These are phyloP conservation scores for Urtica urens DNA, from an alignment of 306 rosid genomes.

Conservation along the genomic window DNA sequence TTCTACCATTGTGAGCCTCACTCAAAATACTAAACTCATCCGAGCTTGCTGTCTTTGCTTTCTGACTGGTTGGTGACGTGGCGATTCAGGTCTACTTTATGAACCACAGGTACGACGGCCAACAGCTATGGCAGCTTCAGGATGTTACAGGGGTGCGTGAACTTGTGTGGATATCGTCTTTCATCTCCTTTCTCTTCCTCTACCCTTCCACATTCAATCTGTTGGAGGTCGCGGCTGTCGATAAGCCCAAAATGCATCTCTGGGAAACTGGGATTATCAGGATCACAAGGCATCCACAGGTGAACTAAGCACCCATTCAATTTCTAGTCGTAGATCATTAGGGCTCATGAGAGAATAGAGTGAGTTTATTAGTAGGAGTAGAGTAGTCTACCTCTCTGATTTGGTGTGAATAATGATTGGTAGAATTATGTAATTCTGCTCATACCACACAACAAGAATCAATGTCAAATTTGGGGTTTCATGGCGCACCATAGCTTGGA, in stretches of 20 bases:
- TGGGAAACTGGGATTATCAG: slow-evolving; percentile 95
- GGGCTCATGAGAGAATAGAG: too few relatives aligned
- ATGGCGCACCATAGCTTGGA: too few relatives aligned
- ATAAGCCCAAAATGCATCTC: slow-evolving; percentile 93
- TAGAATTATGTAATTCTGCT: too few relatives aligned
- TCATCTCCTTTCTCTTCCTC: slow-evolving; percentile 67
- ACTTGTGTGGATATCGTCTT: slow-evolving; percentile 68
- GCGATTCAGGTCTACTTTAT: slow-evolving; percentile 76
- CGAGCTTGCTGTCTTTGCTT: too few relatives aligned
- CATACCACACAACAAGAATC: too few relatives aligned
- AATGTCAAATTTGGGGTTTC: too few relatives aligned
- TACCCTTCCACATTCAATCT: slow-evolving; percentile 94
- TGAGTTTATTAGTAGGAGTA: too few relatives aligned
- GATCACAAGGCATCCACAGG: slow-evolving; percentile 97
- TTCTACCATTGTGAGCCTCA: slow-evolving; percentile 67
- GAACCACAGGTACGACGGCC: slow-evolving; percentile 84
- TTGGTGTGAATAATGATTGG: too few relatives aligned
- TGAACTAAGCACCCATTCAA: too few relatives aligned
- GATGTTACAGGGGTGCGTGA: slow-evolving; percentile 53
- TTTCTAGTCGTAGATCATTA: too few relatives aligned
- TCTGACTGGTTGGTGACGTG: slow-evolving; percentile 16
- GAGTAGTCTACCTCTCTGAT: too few relatives aligned
- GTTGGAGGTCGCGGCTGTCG: slow-evolving; percentile 90
- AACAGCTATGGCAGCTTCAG: slow-evolving; percentile 86
- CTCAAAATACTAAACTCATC: too few relatives aligned